Conservation (phyloP, 163 green algal species). For the Scenedesmus sp. region DNA sequence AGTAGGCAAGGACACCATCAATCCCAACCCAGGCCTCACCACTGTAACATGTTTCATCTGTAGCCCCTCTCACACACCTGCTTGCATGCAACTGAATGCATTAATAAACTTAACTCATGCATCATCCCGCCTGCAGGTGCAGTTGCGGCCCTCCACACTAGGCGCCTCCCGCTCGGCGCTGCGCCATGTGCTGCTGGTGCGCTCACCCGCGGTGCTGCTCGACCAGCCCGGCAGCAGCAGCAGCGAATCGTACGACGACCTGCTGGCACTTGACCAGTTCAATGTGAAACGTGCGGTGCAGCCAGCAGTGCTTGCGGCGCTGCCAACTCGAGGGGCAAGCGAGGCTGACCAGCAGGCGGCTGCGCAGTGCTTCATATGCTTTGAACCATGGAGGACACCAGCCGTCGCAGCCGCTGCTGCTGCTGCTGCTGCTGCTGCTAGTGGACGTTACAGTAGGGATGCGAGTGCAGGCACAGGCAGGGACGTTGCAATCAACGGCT, state of each 20-base stretch:
- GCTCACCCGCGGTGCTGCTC: neutral
- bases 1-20: too few species aligned
- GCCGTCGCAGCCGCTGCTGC: neutral
- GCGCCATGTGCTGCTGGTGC: neutral
- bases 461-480: neutral
- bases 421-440: neutral
- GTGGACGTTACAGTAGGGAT: too few species aligned
- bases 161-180: neutral
- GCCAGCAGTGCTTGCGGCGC: slow-evolving; percentile 25
- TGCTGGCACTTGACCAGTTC: slow-evolving; percentile 55
- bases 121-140: neutral
- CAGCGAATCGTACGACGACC: slow-evolving; percentile 48
- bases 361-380: slow-evolving; percentile 23
- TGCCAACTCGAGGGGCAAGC: slow-evolving; percentile 25
- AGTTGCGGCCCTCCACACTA: neutral
- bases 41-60: too few species aligned
- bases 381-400: neutral
- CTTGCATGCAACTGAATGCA: neutral
- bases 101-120: too few species aligned
- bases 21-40: too few species aligned
- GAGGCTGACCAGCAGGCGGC: slow-evolving; percentile 2
- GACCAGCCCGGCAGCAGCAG: neutral
- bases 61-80: neutral
- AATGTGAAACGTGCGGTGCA: slow-evolving; percentile 36
- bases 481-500: neutral